Evolutionary conservation across 192 early-diverging fungal species (phyloP), one percentile per base, ranked within the genome.

Genomic region (Chytriomyces confervae): DNA sequence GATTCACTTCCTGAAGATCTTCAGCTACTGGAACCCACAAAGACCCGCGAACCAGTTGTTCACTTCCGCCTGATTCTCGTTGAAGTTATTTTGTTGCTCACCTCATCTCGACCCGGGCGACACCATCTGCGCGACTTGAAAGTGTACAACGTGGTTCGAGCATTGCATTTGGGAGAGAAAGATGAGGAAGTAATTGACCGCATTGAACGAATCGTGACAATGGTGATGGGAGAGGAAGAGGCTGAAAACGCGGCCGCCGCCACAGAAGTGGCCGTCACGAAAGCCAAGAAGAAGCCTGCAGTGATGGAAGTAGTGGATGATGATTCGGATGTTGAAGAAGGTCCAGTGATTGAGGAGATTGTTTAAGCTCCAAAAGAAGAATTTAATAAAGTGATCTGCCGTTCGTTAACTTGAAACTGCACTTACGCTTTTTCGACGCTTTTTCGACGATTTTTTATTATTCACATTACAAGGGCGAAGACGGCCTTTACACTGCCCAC

Each of bases 1-100:
- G 96, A 97, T 45, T 86, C 85, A 5, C 92, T 99, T 88, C 96
- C 95, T 0, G 95, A 95, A 67, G 96, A 98, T 78, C 91, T 96
- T 46, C 95, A 97, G 79, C 80, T 97, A 3, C 78, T 97, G 49
- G 92, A 91, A 50, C 85, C 88, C 6, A 90, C 91, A 36, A 98
- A 98, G 87, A 91, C 83, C 66, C 92, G 96, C 65, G 97, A 98
- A 81, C 48, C 83, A 0, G 95, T 97, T 75, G 77, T 91, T 23
- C 84, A 89, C 27, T 82, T 99, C 8, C 88, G 93, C 18, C 67
- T 83, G 24, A 91, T 89, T 11, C 84, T 99, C 11, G 83, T 95
- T 16, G 97, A 99, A 84, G 86, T 90, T 0, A 77, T 99, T 47
- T 79, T 97, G 43, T 79, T 96, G 13, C 83, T 99, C 68, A 92